These are phyloP conservation scores for Endotrypanum monterogeii DNA, from an alignment of 208 protist species.

Conservation along the genomic window DNA sequence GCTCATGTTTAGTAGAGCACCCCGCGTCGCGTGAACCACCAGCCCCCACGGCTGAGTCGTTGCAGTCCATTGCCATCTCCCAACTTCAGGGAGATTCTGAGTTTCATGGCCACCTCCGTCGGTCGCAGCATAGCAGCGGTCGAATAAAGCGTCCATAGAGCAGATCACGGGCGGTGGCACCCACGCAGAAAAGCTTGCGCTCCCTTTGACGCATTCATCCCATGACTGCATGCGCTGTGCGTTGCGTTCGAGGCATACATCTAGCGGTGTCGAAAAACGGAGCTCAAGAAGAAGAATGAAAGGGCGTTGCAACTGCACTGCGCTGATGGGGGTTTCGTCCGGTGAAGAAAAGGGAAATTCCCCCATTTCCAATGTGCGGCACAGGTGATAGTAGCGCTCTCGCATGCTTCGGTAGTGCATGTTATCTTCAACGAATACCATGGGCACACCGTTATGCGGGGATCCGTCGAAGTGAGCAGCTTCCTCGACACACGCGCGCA, in stretches of 20 bases:
- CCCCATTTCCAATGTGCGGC: conserved; percentile 19
- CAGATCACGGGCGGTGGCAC: conserved; percentile 54
- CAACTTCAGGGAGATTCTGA: not conserved
- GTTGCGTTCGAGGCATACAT: conserved; percentile 57
- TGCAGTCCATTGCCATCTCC: conserved; percentile 24
- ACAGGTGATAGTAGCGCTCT: conserved; percentile 69
- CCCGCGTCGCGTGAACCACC: conserved; percentile 17
- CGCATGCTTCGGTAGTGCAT: conserved; percentile 83
- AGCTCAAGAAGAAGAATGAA: conserved; percentile 51
- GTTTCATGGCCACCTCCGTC: not conserved
- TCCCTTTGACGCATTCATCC: not conserved
- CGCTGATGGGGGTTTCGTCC: not conserved
- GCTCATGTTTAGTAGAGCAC: not conserved
- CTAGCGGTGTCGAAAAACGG: conserved; percentile 42
- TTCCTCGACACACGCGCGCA: conserved; percentile 10
- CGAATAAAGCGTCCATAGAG: conserved; percentile 58
- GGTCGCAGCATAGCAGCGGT: conserved; percentile 14
- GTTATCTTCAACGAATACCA: conserved; percentile 81
- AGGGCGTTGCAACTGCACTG: not conserved
- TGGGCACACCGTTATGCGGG: conserved; percentile 12
- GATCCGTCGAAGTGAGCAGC: not conserved
- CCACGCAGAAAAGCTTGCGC: conserved; percentile 2
- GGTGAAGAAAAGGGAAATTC: not conserved
- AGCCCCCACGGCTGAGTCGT: conserved; percentile 33
- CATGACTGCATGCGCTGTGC: conserved; percentile 6